Conservation (phyloP, 768 basidiomycete genomes). For the Calocybe indica region DNA sequence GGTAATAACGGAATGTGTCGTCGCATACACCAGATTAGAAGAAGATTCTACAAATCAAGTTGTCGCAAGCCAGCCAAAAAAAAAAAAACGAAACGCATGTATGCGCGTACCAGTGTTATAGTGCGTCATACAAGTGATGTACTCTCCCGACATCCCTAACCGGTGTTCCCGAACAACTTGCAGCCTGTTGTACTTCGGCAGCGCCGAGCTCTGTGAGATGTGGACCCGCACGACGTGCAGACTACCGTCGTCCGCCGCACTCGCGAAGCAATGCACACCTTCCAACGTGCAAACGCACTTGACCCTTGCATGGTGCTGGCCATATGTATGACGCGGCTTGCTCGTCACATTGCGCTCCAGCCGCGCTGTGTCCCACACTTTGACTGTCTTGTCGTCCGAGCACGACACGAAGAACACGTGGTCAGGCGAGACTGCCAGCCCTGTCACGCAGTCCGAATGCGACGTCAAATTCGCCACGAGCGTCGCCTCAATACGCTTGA, state of each 20-base stretch:
- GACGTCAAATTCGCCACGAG: conserved; percentile 82
- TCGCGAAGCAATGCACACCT: conserved; percentile 82
- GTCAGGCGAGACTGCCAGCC: conserved; percentile 85
- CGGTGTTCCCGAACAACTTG: conserved; percentile 79
- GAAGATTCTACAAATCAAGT: conserved; percentile 40
- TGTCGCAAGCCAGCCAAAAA: not conserved
- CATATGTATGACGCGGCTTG: conserved; percentile 68
- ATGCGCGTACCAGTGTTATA: conserved; percentile 59
- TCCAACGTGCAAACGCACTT: conserved; percentile 78
- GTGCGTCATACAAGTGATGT: conserved; percentile 80
- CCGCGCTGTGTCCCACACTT: conserved; percentile 89
- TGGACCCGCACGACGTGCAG: conserved; percentile 82
- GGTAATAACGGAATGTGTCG: conserved; percentile 70
- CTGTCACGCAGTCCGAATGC: conserved; percentile 75
- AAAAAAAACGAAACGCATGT: not conserved
- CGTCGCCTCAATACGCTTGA: conserved; percentile 59
- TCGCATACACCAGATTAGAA: conserved; percentile 82
- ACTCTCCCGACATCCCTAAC: conserved; percentile 68
- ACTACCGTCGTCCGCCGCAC: conserved; percentile 80
- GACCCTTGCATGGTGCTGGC: conserved; percentile 53
- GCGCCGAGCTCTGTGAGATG: conserved; percentile 52
- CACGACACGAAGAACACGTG: conserved; percentile 92
- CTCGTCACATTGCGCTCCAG: conserved; percentile 92
- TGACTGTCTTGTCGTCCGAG: conserved; percentile 91
- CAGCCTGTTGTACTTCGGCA: conserved; percentile 82